Evolutionary conservation across 202 grass and related monocot species (phyloP).

Genomic region (Elaeis oleifera): DNA sequence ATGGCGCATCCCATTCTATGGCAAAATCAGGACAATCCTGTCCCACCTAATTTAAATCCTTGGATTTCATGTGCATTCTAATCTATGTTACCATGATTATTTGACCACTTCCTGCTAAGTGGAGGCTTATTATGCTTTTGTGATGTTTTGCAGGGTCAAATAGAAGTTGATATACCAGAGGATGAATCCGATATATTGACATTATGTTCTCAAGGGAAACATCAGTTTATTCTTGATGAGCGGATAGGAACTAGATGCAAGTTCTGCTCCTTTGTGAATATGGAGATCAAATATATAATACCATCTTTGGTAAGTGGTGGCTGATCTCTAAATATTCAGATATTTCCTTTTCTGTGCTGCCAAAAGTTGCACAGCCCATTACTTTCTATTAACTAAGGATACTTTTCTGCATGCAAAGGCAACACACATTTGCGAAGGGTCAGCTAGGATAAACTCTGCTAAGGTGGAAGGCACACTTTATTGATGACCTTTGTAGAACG

Average conservation of each 20-base stretch:
- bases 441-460: background rate
- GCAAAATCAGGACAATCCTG: no score
- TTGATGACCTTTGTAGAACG: constrained; percentile 29
- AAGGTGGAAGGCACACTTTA: constrained; percentile 10
- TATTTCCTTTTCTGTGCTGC: background rate
- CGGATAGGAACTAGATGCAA: constrained; percentile 64
- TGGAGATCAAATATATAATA: constrained; percentile 62
- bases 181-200: background rate
- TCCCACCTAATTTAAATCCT: no score
- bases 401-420: constrained; percentile 4
- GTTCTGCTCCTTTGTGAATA: constrained; percentile 39
- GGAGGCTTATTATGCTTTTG: background rate
- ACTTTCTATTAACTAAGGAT: no score
- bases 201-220: constrained; percentile 41
- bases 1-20: no score
- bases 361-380: background rate
- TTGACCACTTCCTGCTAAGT: constrained; percentile 1
- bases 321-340: no score
- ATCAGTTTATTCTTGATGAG: constrained; percentile 59
- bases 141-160: constrained; percentile 11
- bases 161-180: constrained; percentile 5
- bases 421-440: background rate
- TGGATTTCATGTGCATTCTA: no score
- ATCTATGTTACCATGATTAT: no score
- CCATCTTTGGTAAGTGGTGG: constrained; percentile 50